Conservation (phyloP, 306 rosid genomes). For the Senna tora region DNA sequence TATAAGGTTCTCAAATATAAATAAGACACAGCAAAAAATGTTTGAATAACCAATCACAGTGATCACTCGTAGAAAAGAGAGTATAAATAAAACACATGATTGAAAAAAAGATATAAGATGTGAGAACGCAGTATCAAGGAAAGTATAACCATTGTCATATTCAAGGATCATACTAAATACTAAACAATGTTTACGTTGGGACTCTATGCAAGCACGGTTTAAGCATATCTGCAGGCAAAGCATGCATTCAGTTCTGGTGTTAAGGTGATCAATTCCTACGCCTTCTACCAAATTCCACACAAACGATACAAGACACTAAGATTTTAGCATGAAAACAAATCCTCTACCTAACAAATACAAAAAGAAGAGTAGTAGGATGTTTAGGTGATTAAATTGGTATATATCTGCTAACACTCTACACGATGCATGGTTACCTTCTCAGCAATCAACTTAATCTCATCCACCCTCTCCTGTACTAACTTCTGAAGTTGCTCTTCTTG, state of each 20-base stretch:
- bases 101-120: too few species aligned
- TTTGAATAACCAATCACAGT: too few species aligned
- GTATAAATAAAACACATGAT: too few species aligned
- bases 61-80: too few species aligned
- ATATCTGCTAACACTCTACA: not conserved
- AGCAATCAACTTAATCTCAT: constrained; percentile 70
- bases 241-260: not conserved
- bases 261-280: not conserved
- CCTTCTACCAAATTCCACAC: not conserved
- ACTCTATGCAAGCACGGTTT: not conserved
- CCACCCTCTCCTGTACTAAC: constrained; percentile 71
- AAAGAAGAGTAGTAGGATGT: not conserved
- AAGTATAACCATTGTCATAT: not conserved
- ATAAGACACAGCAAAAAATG: too few species aligned
- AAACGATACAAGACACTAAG: not conserved
- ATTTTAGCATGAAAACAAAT: not conserved
- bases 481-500: constrained; percentile 81
- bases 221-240: not conserved
- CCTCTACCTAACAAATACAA: not conserved
- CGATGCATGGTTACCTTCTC: constrained; percentile 56
- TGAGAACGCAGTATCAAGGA: too few species aligned
- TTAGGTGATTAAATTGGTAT: not conserved
- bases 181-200: not conserved
- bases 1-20: too few species aligned
- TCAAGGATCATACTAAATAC: not conserved